phyloP scores from a whole-genome alignment of 2,329 filamentous ascomycete genomes.

The Graphilbum sp. region DNA sequence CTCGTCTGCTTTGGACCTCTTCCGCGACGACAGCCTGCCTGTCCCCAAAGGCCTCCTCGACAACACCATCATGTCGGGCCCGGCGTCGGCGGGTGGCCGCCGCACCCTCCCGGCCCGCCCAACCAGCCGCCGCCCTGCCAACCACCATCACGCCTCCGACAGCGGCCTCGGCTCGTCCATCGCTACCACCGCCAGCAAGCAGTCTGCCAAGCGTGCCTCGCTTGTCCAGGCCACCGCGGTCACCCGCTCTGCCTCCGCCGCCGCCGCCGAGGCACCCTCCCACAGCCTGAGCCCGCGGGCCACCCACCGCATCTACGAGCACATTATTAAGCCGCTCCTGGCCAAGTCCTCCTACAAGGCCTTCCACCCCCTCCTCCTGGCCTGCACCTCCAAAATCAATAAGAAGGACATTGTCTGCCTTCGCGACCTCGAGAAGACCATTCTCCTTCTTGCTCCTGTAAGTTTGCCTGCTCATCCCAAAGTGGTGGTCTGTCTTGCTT shows the following conservation, averaged over 20 bases:
- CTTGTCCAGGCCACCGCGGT: slow-evolving; percentile 35
- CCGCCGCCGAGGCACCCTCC: slow-evolving; percentile 28
- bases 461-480: too few species aligned
- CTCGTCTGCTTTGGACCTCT: slow-evolving; percentile 15
- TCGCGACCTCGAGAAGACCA: slow-evolving; percentile 83
- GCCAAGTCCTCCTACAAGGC: slow-evolving; percentile 56
- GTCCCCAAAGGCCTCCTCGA: slow-evolving; percentile 43
- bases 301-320: slow-evolving; percentile 61
- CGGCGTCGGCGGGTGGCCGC: slow-evolving; percentile 22
- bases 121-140: slow-evolving; percentile 30
- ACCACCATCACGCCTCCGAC: slow-evolving; percentile 59
- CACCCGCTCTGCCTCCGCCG: slow-evolving; percentile 30
- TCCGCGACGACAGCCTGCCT: slow-evolving; percentile 40
- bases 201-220: slow-evolving; percentile 23
- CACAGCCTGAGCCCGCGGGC: slow-evolving; percentile 52
- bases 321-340: slow-evolving; percentile 64
- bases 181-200: slow-evolving; percentile 42
- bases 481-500: too few species aligned
- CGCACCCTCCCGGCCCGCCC: slow-evolving; percentile 34
- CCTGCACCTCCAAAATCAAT: slow-evolving; percentile 63
- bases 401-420: slow-evolving; percentile 79
- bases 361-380: slow-evolving; percentile 65
- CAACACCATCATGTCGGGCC: slow-evolving; percentile 32
- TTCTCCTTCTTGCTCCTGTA: slow-evolving; percentile 85
- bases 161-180: slow-evolving; percentile 80